Evolutionary conservation across 2,329 filamentous ascomycete genomes (phyloP), one percentile per base, ranked within the genome.

Genomic region (Neopestalotiopsis sp.): DNA sequence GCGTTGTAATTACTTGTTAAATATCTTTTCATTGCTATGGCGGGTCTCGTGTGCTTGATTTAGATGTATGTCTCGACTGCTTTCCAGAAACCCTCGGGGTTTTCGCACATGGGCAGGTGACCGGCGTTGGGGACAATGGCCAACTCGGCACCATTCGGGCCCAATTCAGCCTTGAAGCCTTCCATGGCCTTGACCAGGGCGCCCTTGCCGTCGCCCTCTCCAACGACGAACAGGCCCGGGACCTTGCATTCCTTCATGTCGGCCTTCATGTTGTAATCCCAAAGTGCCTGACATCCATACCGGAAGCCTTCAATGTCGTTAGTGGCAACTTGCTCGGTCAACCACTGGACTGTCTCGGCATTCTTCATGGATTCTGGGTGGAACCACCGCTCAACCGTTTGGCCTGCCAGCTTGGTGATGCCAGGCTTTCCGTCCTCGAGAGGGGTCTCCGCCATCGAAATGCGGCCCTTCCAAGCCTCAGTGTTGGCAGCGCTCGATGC

Each of bases 61-160:
- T 45, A 86, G 69, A 93, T 73, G 71, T 92, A 93, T 9, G 78
- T 82, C 57, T 84, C 81, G 2, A 95, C 83, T 60, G 88, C 88
- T 34, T 86, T 82, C 77, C 91, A 91, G 77, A 95, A 94, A 4
- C 85, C 89, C 68, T 84, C 81, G 0, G 92, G 90, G 72, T 89
- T 87, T 81, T 97, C 94, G 62, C 90, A 90, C 93, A 97, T 97
- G 0, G 94, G 94, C 75, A 97, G 80, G 82, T 97, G 94, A 0
- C 94, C 94, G 0, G 93, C 90, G 9, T 86, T 82, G 0, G 92
- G 88, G 10, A 97, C 87, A 68, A 92, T 79, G 77, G 86, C 89
- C 72, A 94, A 85, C 69, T 88, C 85, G 0, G 86, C 86, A 0
- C 86, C 88, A 0, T 79, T 77, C 10, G 82, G 78, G 0, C 91